A percentile compares a stretch with the other conserved stretches of the same genome.
Conservation (phyloP, 129 eudicot genomes). For the Flaveria trinervia region DNA sequence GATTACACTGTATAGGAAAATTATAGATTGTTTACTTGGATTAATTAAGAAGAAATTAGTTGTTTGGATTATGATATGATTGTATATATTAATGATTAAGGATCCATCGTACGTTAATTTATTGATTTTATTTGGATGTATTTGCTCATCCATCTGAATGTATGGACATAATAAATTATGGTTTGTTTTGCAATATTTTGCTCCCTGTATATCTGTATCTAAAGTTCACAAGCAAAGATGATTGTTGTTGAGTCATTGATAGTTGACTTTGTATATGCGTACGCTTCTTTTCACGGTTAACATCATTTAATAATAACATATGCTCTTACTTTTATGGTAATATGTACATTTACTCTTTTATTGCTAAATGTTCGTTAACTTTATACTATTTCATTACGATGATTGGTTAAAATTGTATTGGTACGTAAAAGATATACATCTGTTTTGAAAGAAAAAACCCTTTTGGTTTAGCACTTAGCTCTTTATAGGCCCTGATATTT, state of each 20-base stretch:
- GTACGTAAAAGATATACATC: no score
- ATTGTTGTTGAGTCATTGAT: slow-evolving; percentile 1
- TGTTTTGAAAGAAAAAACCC: no score
- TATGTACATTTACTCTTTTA: no score
- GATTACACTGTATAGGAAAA: slow-evolving; percentile 31
- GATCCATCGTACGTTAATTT: slow-evolving; percentile 5
- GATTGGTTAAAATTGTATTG: no score
- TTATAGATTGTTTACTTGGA: slow-evolving; percentile 21
- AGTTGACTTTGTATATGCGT: not conserved
- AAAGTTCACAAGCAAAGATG: not conserved
- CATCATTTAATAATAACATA: not conserved
- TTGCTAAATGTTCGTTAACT: no score
- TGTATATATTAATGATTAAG: not conserved
- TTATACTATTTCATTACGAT: no score
- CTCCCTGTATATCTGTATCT: not conserved
- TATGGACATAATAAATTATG: not conserved
- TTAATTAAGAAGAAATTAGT: not conserved
- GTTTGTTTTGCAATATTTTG: not conserved
- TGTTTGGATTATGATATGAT: slow-evolving; percentile 17
- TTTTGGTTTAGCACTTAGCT: no score
- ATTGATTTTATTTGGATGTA: not conserved
- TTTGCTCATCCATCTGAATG: not conserved
- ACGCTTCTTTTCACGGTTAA: not conserved
- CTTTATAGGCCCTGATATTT: no score
- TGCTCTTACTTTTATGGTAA: no score